A percentile compares a stretch with the other conserved stretches of the same genome.
Conservation (phyloP, 2,329 filamentous ascomycete genomes). For the Domatiomyces catenatus region DNA sequence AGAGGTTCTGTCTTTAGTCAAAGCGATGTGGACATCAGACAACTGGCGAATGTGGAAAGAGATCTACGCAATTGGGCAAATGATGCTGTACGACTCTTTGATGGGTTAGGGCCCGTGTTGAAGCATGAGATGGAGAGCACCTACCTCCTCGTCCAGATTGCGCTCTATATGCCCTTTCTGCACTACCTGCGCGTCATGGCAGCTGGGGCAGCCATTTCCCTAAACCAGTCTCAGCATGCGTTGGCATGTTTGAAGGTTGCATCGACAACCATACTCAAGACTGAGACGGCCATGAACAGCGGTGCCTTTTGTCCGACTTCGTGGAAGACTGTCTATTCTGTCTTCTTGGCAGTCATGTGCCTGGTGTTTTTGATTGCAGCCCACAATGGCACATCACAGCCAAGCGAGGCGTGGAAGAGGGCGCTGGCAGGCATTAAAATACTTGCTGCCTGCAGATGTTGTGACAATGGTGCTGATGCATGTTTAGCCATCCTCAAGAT, state of each 20-base stretch:
- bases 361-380: constrained; percentile 14
- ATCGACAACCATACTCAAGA: constrained; percentile 8
- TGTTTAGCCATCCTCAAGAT: constrained; percentile 12
- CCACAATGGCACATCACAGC: constrained; percentile 13
- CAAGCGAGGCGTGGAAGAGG: constrained; percentile 15
- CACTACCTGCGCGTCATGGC: constrained; percentile 36
- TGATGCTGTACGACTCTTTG: constrained; percentile 3
- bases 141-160: constrained; percentile 10
- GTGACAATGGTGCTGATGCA: constrained; percentile 7
- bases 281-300: constrained; percentile 9
- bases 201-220: constrained; percentile 42
- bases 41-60: constrained; percentile 6
- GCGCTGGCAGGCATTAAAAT: constrained; percentile 10
- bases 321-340: constrained; percentile 11
- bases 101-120: constrained; percentile 1
- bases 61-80: constrained; percentile 9
- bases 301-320: constrained; percentile 6
- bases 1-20: background rate
- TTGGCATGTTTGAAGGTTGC: constrained; percentile 13
- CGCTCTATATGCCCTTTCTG: constrained; percentile 12
- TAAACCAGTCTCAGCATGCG: constrained; percentile 35
- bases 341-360: constrained; percentile 12
- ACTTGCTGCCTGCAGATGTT: constrained; percentile 9
- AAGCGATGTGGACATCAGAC: constrained; percentile 5
- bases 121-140: constrained; percentile 11